These are phyloP conservation scores for Oldenlandia corymbosa DNA, from an alignment of 257 asterid species.

Conservation along the genomic window DNA sequence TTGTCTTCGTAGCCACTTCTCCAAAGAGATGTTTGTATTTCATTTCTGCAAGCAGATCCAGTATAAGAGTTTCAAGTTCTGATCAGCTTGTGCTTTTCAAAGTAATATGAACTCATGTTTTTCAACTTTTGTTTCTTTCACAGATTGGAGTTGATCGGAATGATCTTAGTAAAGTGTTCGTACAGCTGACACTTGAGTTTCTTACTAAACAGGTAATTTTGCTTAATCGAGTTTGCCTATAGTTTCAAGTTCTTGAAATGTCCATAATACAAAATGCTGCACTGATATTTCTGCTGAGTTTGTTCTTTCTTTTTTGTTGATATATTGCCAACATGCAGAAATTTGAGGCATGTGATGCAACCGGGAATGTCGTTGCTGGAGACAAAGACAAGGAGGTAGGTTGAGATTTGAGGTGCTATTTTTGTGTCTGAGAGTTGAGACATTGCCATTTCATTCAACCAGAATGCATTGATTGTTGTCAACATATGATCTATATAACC, in stretches of 20 bases:
- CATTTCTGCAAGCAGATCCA: neutral
- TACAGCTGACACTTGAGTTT: slow-evolving; percentile 86
- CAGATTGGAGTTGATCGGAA: slow-evolving; percentile 82
- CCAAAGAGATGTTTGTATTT: neutral
- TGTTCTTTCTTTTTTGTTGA: neutral
- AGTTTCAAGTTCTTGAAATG: too few relatives aligned
- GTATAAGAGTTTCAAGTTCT: neutral
- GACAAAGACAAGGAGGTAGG: slow-evolving; percentile 82
- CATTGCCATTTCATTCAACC: slow-evolving; percentile 1
- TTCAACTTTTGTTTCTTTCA: slow-evolving; percentile 21
- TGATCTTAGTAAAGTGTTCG: slow-evolving; percentile 66
- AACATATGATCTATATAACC: too few relatives aligned
- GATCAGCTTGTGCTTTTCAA: neutral
- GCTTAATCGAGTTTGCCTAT: neutral
- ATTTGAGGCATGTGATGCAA: slow-evolving; percentile 73
- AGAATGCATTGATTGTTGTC: neutral
- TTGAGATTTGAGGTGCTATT: neutral
- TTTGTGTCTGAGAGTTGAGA: neutral
- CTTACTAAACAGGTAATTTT: slow-evolving; percentile 74
- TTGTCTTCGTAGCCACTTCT: neutral
- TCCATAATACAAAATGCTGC: too few relatives aligned
- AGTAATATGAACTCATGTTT: neutral
- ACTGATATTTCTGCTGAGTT: too few relatives aligned
- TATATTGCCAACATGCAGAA: slow-evolving; percentile 40
- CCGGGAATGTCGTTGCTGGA: slow-evolving; percentile 81